Evolutionary conservation across 1,139 yeast genomes (phyloP), one percentile per base, ranked within the genome.

Genomic region (Nadsonia commutata): DNA sequence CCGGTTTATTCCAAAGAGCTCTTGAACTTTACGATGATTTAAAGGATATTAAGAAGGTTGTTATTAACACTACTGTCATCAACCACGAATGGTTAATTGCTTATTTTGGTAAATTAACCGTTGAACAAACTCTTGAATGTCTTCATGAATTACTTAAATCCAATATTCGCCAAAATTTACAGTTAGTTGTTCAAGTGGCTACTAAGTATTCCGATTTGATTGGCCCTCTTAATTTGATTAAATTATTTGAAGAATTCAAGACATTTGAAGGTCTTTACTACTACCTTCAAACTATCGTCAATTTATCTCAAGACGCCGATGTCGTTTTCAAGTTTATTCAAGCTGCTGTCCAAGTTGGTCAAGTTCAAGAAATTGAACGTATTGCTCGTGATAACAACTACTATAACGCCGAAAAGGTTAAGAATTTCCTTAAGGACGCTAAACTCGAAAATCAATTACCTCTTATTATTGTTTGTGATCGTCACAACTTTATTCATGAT

Each of bases 251-350:
- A 66, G 95, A 86, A 49, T 85, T 78, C 71, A 83, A 83, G 65
- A 83, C 94, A 46, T 73, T 72, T 49, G 98, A 90, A 66, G 99
- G 98, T 52, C 75, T 85, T 58, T 90, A 86, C 69, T 86, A 88
- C 68, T 90, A 86, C 64, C 72, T 90, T 60, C 85, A 94, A 43
- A 82, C 95, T 7, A 80, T 90, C 62, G 98, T 90, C 50, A 93
- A 90, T 64, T 71, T 86, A 57, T 81, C 95, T 38, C 94, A 85
- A 56, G 97, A 93, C 53, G 78, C 94, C 37, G 95, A 88, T 55
- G 95, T 90, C 48, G 96, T 90, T 22, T 80, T 84, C 72, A 90
- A 93, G 67, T 90, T 90, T 65, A 86, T 90, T 52, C 95, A 88
- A 65, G 78, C 95, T 48, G 96, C 98, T 48, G 84, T 95, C 37